A percentile compares a stretch with the other conserved stretches of the same genome.
phyloP scores from a whole-genome alignment of 306 rosid genomes.

The Calophaca sinica region DNA sequence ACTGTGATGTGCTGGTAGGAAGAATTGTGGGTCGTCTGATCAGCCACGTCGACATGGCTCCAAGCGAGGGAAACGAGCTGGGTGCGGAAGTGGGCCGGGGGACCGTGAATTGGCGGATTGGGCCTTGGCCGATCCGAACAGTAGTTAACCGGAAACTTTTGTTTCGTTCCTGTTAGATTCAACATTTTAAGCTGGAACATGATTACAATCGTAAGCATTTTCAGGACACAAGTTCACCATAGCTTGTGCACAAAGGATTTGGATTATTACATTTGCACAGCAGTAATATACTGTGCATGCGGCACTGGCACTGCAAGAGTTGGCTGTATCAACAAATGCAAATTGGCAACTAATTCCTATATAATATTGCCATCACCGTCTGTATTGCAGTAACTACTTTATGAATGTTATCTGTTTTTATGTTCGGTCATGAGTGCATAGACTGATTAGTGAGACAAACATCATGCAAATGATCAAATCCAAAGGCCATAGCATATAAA shows the following conservation, averaged over 20 bases:
- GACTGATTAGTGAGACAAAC: neutral
- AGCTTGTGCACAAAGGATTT: too few relatives aligned
- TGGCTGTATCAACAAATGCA: neutral
- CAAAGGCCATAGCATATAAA: slow-evolving; percentile 29
- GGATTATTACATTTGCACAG: neutral
- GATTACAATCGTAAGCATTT: neutral
- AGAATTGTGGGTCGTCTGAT: too few relatives aligned
- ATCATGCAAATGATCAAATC: slow-evolving; percentile 18
- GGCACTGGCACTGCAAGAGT: too few relatives aligned
- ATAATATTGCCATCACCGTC: too few relatives aligned
- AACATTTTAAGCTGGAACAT: neutral
- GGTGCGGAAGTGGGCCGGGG: too few relatives aligned
- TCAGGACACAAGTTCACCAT: neutral
- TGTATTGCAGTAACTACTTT: slow-evolving; percentile 17
- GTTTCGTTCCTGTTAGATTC: too few relatives aligned
- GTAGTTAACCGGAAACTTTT: too few relatives aligned
- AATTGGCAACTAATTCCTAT: neutral
- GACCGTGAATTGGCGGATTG: too few relatives aligned
- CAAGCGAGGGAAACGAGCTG: too few relatives aligned
- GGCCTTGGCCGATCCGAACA: too few relatives aligned
- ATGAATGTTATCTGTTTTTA: slow-evolving; percentile 6
- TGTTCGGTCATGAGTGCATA: neutral
- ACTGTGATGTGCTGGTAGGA: too few relatives aligned
- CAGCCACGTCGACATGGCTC: too few relatives aligned
- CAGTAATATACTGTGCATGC: neutral